Percentiles rank a stretch among this genome's conserved stretches.
Conservation (phyloP, 2,329 filamentous ascomycete genomes). For the Ceratocystis cacaofunesta region DNA sequence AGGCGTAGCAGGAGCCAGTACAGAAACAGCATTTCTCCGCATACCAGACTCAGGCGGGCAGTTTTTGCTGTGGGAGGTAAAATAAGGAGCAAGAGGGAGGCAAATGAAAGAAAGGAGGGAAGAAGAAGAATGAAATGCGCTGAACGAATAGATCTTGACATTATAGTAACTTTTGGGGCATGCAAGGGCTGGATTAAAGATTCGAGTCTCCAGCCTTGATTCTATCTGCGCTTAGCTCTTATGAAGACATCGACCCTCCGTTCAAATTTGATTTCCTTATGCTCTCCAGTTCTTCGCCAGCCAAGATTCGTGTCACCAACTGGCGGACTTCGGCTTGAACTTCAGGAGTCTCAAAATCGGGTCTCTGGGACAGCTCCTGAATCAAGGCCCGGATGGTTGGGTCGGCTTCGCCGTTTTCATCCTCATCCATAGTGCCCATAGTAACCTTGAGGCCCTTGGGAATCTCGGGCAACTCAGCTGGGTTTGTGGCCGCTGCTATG, state of each 20-base stretch:
- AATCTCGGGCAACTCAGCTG: slow-evolving; percentile 20
- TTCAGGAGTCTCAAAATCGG: slow-evolving; percentile 68
- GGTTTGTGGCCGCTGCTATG: neutral
- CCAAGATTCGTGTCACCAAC: slow-evolving; percentile 67
- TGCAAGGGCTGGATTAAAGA: neutral
- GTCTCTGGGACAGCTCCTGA: slow-evolving; percentile 69
- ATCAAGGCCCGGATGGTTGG: slow-evolving; percentile 74
- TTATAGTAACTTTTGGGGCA: neutral
- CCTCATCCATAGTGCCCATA: slow-evolving; percentile 56
- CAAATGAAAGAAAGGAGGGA: neutral
- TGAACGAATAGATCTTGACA: neutral
- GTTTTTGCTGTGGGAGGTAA: slow-evolving; percentile 46
- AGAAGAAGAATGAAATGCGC: neutral
- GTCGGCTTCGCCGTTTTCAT: slow-evolving; percentile 44
- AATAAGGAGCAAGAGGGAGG: slow-evolving; percentile 20
- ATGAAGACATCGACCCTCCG: neutral
- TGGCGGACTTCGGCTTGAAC: slow-evolving; percentile 66
- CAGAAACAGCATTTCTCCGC: slow-evolving; percentile 40
- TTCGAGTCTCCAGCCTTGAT: no score
- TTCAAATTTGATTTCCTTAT: neutral
- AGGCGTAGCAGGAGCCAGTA: slow-evolving; percentile 28
- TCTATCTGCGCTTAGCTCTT: neutral
- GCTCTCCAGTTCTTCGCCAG: slow-evolving; percentile 47
- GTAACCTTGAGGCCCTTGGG: slow-evolving; percentile 67
- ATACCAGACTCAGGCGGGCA: slow-evolving; percentile 32